Conservation (phyloP, 805 yeast species). For the Yamadazyma nakazawae region DNA sequence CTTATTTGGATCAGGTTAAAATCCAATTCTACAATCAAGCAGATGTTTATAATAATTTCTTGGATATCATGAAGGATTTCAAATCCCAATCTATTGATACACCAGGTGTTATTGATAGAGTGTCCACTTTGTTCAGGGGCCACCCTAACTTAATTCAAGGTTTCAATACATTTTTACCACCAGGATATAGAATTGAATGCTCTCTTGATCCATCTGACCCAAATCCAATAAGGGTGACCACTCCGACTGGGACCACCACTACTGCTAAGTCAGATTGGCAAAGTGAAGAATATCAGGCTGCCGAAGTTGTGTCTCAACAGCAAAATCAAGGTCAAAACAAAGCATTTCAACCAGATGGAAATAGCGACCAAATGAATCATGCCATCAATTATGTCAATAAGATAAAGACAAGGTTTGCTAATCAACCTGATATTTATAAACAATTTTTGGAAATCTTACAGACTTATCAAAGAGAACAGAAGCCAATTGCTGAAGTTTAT, state of each 20-base stretch:
- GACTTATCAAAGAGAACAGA: slow-evolving; percentile 93
- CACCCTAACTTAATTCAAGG: slow-evolving; percentile 95
- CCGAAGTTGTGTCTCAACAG: slow-evolving; percentile 39
- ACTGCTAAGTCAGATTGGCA: slow-evolving; percentile 9
- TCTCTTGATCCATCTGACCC: slow-evolving; percentile 86
- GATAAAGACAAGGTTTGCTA: slow-evolving; percentile 88
- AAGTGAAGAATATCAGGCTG: slow-evolving; percentile 28
- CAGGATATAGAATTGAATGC: slow-evolving; percentile 92
- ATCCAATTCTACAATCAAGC: slow-evolving; percentile 89
- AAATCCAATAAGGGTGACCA: slow-evolving; percentile 87
- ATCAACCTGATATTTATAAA: slow-evolving; percentile 94
- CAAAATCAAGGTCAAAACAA: neutral
- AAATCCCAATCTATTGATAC: slow-evolving; percentile 95
- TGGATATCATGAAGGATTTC: slow-evolving; percentile 98
- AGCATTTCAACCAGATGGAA: slow-evolving; percentile 30
- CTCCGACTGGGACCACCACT: slow-evolving; percentile 88
- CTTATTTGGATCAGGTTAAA: slow-evolving; percentile 94
- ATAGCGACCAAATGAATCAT: slow-evolving; percentile 93
- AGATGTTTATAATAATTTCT: slow-evolving; percentile 91
- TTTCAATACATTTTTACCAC: slow-evolving; percentile 94
- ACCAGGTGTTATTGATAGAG: slow-evolving; percentile 97
- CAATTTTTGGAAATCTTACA: slow-evolving; percentile 91
- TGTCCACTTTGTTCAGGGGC: slow-evolving; percentile 84
- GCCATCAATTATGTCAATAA: slow-evolving; percentile 96
- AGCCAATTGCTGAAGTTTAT: slow-evolving; percentile 93